Conservation (phyloP, 352 stramenopile species). For the Phytophthora nicotianae region DNA sequence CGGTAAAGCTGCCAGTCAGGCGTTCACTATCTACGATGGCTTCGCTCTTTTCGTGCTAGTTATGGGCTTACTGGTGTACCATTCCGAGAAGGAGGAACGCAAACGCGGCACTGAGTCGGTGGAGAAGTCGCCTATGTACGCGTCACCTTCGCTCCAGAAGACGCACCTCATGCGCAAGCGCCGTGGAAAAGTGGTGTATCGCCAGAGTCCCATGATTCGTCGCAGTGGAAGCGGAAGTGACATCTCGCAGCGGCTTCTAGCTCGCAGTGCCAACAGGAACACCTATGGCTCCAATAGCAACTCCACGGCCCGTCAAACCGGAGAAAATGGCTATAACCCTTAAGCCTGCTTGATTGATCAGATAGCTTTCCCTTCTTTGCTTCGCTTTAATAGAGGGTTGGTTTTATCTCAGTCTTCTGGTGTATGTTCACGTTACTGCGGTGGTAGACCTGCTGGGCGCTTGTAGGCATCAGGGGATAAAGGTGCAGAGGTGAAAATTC, state of each 20-base stretch:
- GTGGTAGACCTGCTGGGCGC: background rate
- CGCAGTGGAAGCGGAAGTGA: constrained; percentile 52
- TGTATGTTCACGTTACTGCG: constrained; percentile 7
- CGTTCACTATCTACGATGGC: constrained; percentile 88
- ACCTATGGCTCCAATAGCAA: constrained; percentile 63
- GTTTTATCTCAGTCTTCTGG: background rate
- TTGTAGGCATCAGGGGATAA: constrained; percentile 21
- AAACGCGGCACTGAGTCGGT: constrained; percentile 61
- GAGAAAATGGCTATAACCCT: constrained; percentile 8
- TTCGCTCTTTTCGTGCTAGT: constrained; percentile 89
- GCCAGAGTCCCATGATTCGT: constrained; percentile 76
- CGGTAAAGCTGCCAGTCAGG: constrained; percentile 62
- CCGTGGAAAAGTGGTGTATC: constrained; percentile 80
- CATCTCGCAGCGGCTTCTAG: constrained; percentile 67
- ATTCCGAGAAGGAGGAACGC: constrained; percentile 88
- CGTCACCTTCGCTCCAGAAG: constrained; percentile 83
- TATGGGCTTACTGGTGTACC: constrained; percentile 86
- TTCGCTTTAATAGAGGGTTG: constrained; percentile 28
- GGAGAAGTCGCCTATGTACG: constrained; percentile 88
- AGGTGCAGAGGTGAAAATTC: constrained; percentile 32
- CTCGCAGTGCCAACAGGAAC: constrained; percentile 47
- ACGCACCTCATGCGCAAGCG: constrained; percentile 85
- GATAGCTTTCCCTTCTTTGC: constrained; percentile 2
- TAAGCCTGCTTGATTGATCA: background rate
- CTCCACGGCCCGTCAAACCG: constrained; percentile 14